These are phyloP conservation scores for Camelina laxa DNA, from an alignment of 345 rosid species.

Conservation along the genomic window DNA sequence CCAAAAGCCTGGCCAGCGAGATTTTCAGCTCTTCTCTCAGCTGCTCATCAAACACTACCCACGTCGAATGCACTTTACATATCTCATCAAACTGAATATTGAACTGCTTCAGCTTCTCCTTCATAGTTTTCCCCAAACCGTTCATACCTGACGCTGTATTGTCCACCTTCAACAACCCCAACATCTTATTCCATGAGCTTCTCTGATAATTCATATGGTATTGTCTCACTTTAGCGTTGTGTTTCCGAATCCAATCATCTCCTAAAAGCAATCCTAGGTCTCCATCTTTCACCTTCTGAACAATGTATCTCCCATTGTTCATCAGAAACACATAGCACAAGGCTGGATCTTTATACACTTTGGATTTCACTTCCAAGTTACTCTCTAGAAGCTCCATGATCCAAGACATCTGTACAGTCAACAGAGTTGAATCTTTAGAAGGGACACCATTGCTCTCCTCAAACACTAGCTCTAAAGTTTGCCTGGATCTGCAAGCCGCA, in stretches of 20 bases:
- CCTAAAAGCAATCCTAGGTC: conserved; percentile 75
- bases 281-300: conserved; percentile 78
- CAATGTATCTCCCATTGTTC: conserved; percentile 86
- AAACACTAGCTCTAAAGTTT: conserved; percentile 77
- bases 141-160: conserved; percentile 46
- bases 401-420: conserved; percentile 83
- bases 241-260: conserved; percentile 88
- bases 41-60: conserved; percentile 73
- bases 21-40: conserved; percentile 62
- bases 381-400: conserved; percentile 93
- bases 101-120: conserved; percentile 68
- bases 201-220: conserved; percentile 60
- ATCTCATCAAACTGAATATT: conserved; percentile 56
- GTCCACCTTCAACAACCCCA: conserved; percentile 62
- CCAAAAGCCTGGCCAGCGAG: conserved; percentile 51
- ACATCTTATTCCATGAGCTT: conserved; percentile 75
- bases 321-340: conserved; percentile 73
- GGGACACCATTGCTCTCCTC: conserved; percentile 61
- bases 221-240: conserved; percentile 70
- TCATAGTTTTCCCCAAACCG: conserved; percentile 54
- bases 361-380: conserved; percentile 83
- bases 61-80: conserved; percentile 60
- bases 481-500: conserved; percentile 79
- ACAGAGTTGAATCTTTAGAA: conserved; percentile 56
- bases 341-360: conserved; percentile 71